Percentiles rank a stretch among this genome's conserved stretches.
Conservation (phyloP, 1,139 yeast species). For the Maudiozyma humilis region DNA sequence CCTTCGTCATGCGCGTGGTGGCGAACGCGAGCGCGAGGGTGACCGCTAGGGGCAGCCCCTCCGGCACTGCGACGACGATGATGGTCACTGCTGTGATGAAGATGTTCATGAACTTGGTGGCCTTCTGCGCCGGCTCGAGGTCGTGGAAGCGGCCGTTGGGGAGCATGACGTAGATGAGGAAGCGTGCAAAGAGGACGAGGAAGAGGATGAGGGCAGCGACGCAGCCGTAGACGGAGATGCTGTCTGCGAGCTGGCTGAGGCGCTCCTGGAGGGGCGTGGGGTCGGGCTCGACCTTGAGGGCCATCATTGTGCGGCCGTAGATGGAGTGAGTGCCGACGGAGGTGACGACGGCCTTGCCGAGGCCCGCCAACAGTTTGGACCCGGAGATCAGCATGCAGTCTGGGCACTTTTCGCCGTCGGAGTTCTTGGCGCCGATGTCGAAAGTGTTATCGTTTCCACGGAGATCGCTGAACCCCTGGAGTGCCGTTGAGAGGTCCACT, state of each 20-base stretch:
- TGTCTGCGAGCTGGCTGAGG: slow-evolving; percentile 76
- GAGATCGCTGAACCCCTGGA: slow-evolving; percentile 27
- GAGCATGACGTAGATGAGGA: slow-evolving; percentile 52
- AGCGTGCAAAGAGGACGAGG: slow-evolving; percentile 68
- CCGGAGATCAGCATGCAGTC: slow-evolving; percentile 70
- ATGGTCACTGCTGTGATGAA: slow-evolving; percentile 86
- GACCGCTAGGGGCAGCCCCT: slow-evolving; percentile 93
- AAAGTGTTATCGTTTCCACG: slow-evolving; percentile 29
- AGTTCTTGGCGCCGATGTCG: slow-evolving; percentile 40
- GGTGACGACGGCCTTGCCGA: slow-evolving; percentile 78
- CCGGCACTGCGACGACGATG: slow-evolving; percentile 96
- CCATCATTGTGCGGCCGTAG: slow-evolving; percentile 84
- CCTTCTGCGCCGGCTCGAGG: slow-evolving; percentile 62
- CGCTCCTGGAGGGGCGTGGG: slow-evolving; percentile 85
- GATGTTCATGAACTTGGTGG: slow-evolving; percentile 73
- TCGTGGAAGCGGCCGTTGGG: slow-evolving; percentile 41
- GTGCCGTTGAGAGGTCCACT: slow-evolving; percentile 45
- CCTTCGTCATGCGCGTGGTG: slow-evolving; percentile 94
- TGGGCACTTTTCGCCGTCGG: slow-evolving; percentile 16
- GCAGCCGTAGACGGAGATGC: slow-evolving; percentile 88
- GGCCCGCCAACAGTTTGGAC: slow-evolving; percentile 76
- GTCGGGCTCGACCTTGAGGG: slow-evolving; percentile 66
- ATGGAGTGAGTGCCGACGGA: slow-evolving; percentile 85
- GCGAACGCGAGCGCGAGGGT: slow-evolving; percentile 95
- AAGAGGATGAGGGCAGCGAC: slow-evolving; percentile 75